phyloP scores from a whole-genome alignment of 2,329 filamentous ascomycete genomes.

The Achaetomium macrosporum region DNA sequence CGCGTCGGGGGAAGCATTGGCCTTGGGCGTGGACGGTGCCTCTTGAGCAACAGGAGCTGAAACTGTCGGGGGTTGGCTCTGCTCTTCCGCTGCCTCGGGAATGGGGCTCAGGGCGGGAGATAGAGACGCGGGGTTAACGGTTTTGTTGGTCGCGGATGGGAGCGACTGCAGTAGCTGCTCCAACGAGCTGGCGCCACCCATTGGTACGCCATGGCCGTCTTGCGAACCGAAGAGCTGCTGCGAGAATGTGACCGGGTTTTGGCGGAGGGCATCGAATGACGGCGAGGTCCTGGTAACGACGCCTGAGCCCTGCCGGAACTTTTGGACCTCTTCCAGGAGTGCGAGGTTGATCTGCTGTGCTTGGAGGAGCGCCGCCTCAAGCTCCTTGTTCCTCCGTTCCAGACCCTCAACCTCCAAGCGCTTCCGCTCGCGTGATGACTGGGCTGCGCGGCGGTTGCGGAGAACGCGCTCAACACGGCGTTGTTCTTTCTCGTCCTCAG shows the following conservation, averaged over 20 bases:
- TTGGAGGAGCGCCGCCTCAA: slow-evolving; percentile 57
- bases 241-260: slow-evolving; percentile 51
- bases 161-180: slow-evolving; percentile 41
- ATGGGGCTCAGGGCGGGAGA: slow-evolving; percentile 53
- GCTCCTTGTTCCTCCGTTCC: slow-evolving; percentile 65
- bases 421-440: slow-evolving; percentile 94
- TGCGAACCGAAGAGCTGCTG: slow-evolving; percentile 52
- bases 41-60: slow-evolving; percentile 21
- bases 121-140: slow-evolving; percentile 56
- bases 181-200: slow-evolving; percentile 31
- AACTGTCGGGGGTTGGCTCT: slow-evolving; percentile 23
- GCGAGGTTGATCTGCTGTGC: slow-evolving; percentile 50
- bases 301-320: slow-evolving; percentile 41
- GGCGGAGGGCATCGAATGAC: slow-evolving; percentile 38
- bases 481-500: slow-evolving; percentile 97
- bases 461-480: slow-evolving; percentile 95
- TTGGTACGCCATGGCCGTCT: slow-evolving; percentile 31
- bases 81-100: slow-evolving; percentile 36
- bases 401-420: slow-evolving; percentile 81
- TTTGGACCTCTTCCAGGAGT: slow-evolving; percentile 45
- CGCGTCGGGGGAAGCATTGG: slow-evolving; percentile 65
- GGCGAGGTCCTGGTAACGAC: slow-evolving; percentile 33
- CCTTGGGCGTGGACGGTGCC: slow-evolving; percentile 25
- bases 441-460: slow-evolving; percentile 89
- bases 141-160: slow-evolving; percentile 34